phyloP scores from a whole-genome alignment of 2,329 filamentous ascomycete species.

The Albifimbria verrucaria region DNA sequence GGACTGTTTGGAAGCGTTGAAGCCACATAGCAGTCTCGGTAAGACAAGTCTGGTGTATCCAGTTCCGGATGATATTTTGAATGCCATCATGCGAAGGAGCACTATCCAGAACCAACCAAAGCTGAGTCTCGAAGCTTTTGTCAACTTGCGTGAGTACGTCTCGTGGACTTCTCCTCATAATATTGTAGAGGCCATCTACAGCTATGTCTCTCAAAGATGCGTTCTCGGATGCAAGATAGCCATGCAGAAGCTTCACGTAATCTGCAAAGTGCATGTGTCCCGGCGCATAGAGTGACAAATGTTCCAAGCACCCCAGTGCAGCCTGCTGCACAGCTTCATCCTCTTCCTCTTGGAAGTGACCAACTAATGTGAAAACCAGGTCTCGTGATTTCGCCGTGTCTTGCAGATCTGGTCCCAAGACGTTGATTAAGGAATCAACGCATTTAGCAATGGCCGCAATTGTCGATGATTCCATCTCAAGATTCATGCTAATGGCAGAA shows the following conservation, averaged over 20 bases:
- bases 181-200: slow-evolving; percentile 83
- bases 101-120: slow-evolving; percentile 86
- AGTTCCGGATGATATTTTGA: slow-evolving; percentile 85
- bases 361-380: slow-evolving; percentile 81
- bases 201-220: slow-evolving; percentile 73
- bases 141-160: slow-evolving; percentile 76
- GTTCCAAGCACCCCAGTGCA: slow-evolving; percentile 80
- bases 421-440: slow-evolving; percentile 94
- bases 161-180: slow-evolving; percentile 89
- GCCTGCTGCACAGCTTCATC: slow-evolving; percentile 69
- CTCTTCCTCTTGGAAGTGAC: slow-evolving; percentile 75
- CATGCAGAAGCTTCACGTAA: slow-evolving; percentile 81
- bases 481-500: slow-evolving; percentile 80
- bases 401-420: slow-evolving; percentile 90
- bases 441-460: slow-evolving; percentile 80
- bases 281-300: slow-evolving; percentile 87
- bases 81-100: slow-evolving; percentile 74
- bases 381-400: slow-evolving; percentile 90
- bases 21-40: slow-evolving; percentile 82
- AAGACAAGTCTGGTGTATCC: slow-evolving; percentile 87
- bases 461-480: slow-evolving; percentile 82
- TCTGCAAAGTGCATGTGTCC: slow-evolving; percentile 78
- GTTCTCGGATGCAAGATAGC: slow-evolving; percentile 68
- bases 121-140: slow-evolving; percentile 78
- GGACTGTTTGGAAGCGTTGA: slow-evolving; percentile 78